Evolutionary conservation across 108 stramenopile genomes (phyloP), one percentile per base, ranked within the genome.

Genomic region (Nitzschia sp.): DNA sequence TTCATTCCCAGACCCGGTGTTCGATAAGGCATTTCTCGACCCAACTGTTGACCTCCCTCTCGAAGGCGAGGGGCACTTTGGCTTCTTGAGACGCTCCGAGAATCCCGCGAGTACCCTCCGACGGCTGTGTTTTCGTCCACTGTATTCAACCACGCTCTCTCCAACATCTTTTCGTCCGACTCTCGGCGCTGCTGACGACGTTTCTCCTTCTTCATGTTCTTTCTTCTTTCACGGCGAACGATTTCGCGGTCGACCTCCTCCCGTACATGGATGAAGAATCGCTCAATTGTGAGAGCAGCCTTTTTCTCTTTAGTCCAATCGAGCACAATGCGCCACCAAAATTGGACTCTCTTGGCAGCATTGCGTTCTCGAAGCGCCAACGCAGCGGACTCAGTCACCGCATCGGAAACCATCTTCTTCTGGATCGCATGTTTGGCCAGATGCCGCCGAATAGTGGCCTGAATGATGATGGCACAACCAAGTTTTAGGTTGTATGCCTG

Each of bases 391-490:
- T 59, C 75, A 28, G 83, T 72, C 65, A 85, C 47, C 48, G 61
- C 58, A 13, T 74, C 53, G 44, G 23, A 22, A 3, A 70, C 34
- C 52, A 25, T 46, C 31, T 53, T 55, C 26, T 38, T 53, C 31
- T 52, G 32, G 15, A 59, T 28, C 3, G 67, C 63, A 38, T 80
- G 84, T 34, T 62, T 64, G 21, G 77, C 83, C 38, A 90, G 61
- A 35, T 66, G 83, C 25, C 81, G 76, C 17, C 92, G 78, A 4
- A 74, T 63, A 11, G 65, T 63, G 9, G 92, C 76, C 65, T 93
- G 92, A 26, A 93, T 87, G 41, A 90, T 74, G 29, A 85, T 83
- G 47, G 81, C 77, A 45, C 87, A 88, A 41, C 87, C 89, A 21
- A 80, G 53, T 59, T 79, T 66, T n/a, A 89, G 73, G 32, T 63